Percentiles rank a stretch among this genome's conserved stretches.
Conservation (phyloP, 495 filamentous ascomycete genomes). For the Terfezia claveryi region DNA sequence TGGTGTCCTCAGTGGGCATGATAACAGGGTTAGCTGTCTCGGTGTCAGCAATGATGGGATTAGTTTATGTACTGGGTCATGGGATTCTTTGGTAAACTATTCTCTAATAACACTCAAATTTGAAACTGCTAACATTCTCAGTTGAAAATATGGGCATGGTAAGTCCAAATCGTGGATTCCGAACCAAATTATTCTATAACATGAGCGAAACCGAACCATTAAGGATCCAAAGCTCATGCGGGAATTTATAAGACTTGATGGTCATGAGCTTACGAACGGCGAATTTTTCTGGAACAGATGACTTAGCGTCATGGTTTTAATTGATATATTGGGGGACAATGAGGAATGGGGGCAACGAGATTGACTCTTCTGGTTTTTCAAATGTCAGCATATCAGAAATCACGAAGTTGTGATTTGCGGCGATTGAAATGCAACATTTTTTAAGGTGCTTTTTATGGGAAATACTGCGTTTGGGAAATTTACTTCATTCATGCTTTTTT, state of each 20-base stretch:
- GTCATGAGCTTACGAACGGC: no score
- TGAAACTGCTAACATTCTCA: constrained; percentile 3
- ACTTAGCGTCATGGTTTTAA: neutral
- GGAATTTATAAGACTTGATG: no score
- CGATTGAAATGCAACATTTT: no score
- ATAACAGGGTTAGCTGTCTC: constrained; percentile 95
- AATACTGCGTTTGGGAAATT: neutral
- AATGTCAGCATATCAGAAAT: neutral
- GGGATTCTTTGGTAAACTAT: constrained; percentile 95
- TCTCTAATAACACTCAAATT: neutral
- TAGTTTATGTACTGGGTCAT: constrained; percentile 97
- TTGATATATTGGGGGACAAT: neutral
- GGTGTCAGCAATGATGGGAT: constrained; percentile 98
- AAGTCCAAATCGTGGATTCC: neutral
- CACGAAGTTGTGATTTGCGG: neutral
- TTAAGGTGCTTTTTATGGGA: neutral
- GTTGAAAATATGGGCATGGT: constrained; percentile 19
- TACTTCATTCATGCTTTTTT: neutral
- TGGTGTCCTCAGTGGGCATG: constrained; percentile 84
- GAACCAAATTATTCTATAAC: neutral
- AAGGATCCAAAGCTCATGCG: no score
- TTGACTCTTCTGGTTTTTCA: neutral
- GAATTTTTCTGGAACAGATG: neutral
- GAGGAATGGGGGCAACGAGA: neutral
- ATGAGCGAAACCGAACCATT: no score